A percentile compares a stretch with the other conserved stretches of the same genome.
phyloP scores from a whole-genome alignment of 768 basidiomycete genomes.

The Peribolospora baueri region DNA sequence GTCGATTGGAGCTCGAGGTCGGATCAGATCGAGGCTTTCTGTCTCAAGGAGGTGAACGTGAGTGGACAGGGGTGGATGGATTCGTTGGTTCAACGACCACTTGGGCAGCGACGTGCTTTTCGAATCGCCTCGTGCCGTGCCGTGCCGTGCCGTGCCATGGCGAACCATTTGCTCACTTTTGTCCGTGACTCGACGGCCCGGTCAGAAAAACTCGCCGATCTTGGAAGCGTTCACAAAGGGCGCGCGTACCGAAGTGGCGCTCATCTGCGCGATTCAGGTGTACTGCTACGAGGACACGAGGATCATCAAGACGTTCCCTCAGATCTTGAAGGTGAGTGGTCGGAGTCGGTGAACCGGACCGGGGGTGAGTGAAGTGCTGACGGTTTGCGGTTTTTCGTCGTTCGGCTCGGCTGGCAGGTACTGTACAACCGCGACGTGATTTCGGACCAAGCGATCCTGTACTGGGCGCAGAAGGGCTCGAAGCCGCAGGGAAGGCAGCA shows the following conservation, averaged over 20 bases:
- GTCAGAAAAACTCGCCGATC: constrained; percentile 57
- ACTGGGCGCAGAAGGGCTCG: constrained; percentile 93
- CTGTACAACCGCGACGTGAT: constrained; percentile 90
- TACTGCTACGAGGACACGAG: constrained; percentile 94
- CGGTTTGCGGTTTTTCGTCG: not conserved
- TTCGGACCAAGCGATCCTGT: constrained; percentile 86
- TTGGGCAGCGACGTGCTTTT: not conserved
- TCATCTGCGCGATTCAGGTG: constrained; percentile 66
- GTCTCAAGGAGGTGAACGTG: constrained; percentile 68
- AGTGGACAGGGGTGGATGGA: constrained; percentile 15
- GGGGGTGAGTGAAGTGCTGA: not conserved
- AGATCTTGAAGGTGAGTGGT: constrained; percentile 53
- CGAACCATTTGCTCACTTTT: not conserved
- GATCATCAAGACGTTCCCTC: constrained; percentile 80
- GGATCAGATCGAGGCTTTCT: constrained; percentile 74
- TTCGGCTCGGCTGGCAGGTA: constrained; percentile 29
- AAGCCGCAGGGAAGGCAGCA: constrained; percentile 87
- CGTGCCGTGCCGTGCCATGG: not conserved
- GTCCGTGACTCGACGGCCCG: not conserved
- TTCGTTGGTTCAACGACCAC: not conserved
- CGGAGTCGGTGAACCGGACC: not conserved
- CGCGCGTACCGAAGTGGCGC: constrained; percentile 70
- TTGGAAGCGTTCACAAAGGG: constrained; percentile 73
- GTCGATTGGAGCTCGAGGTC: constrained; percentile 73
- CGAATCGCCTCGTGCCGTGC: not conserved